phyloP scores from a whole-genome alignment of 2,329 filamentous ascomycete genomes.

The Cladosporium phlei region DNA sequence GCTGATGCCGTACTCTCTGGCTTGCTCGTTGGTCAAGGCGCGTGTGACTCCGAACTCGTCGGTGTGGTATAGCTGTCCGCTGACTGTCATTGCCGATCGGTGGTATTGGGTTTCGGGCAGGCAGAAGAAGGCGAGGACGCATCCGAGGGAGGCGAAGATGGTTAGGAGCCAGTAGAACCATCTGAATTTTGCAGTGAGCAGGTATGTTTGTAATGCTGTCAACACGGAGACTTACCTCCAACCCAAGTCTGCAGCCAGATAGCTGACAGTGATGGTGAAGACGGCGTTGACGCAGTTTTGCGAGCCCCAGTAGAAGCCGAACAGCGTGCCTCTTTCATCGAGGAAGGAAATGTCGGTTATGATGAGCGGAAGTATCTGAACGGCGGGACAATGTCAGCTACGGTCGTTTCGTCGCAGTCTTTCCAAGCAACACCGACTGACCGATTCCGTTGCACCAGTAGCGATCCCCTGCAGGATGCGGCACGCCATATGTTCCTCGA shows the following conservation, averaged over 20 bases:
- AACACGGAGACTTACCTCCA: conserved; percentile 29
- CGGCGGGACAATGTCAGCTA: neutral
- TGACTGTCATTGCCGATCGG: conserved; percentile 31
- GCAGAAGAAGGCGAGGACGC: conserved; percentile 37
- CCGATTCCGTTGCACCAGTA: conserved; percentile 37
- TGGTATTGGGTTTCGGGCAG: conserved; percentile 39
- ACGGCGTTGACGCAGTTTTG: conserved; percentile 34
- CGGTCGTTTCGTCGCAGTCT: neutral
- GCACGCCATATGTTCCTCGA: conserved; percentile 35
- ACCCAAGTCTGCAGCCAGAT: conserved; percentile 32
- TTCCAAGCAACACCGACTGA: neutral
- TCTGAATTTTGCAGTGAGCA: no score
- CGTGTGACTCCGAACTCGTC: conserved; percentile 39
- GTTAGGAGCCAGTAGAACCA: conserved; percentile 42
- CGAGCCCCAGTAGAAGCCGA: conserved; percentile 37
- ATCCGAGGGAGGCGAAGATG: conserved; percentile 32
- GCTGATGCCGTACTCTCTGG: conserved; percentile 16
- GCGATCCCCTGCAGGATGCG: conserved; percentile 35
- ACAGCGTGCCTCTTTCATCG: conserved; percentile 36
- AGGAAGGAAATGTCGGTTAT: conserved; percentile 40
- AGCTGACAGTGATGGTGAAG: conserved; percentile 35
- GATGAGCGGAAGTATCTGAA: conserved; percentile 34
- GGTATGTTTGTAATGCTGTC: no score
- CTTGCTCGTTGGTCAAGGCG: conserved; percentile 31
- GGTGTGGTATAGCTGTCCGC: conserved; percentile 35